Evolutionary conservation across 1,284 basidiomycete genomes (phyloP), one percentile per base, ranked within the genome.

Genomic region (Inonotus obliquus): DNA sequence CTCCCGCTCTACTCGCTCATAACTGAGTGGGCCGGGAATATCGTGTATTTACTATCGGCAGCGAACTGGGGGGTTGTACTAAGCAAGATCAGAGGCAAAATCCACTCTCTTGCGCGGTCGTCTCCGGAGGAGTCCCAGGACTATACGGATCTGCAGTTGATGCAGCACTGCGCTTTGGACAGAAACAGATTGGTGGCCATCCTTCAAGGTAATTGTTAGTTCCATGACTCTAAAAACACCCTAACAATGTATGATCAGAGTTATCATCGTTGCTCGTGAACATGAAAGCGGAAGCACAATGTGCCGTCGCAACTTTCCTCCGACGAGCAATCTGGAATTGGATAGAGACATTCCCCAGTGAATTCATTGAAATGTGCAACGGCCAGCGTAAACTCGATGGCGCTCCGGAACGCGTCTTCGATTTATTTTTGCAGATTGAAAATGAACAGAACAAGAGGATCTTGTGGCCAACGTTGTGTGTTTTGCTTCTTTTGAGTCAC

Each of bases 251-350:
- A 13, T 55, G 41, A 32, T 45, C 69, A 86, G 95, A 97, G 69
- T 73, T 97, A 6, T 91, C 89, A 0, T 90, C 89, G 0, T 79
- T 94, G 2, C 85, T 97, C 52, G 83, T 96, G 17, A 92, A 91
- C 70, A 89, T 97, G 81, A 87, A 86, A 67, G 81, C 81, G 47
- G 86, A 90, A 39, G 84, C 87, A 0, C 92, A 94, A 68, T 75
- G 83, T 3, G 85, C 89, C 0, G 79, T 95, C 37, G 87, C 92
- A 0, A 76, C 84, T 5, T 86, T 89, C 19, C 78, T 98, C 37
- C 85, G 93, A 14, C 81, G 84, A 38, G 92, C 92, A 0, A 80
- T 97, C 32, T 96, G 94, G 94, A 92, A 92, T 63, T 98, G 94
- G 94, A 89, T 97, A 54, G 87, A 92, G 53, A 80, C 86, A 14